Evolutionary conservation across 176 grass and related monocot species (phyloP).

Genomic region (Pontederia paniculata): DNA sequence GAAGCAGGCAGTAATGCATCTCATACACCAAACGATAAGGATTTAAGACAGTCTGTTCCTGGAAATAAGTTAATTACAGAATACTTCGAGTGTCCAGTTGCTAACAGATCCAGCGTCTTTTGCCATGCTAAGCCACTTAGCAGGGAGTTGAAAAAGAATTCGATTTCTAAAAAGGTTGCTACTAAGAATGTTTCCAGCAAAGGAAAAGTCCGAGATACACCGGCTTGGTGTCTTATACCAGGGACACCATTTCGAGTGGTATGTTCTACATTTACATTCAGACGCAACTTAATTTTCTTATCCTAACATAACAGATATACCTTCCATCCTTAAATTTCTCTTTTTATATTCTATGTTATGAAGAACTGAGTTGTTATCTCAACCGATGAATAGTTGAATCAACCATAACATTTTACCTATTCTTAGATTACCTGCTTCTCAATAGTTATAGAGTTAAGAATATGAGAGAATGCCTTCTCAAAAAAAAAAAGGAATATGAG

Average conservation of each 20-base stretch:
- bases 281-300: not conserved
- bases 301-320: not conserved
- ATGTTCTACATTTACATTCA: conserved; percentile 14
- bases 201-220: conserved; percentile 49
- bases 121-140: conserved; percentile 25
- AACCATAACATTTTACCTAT: no score
- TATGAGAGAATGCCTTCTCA: no score
- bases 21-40: conserved; percentile 31
- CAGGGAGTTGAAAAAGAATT: conserved; percentile 28
- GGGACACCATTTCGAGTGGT: conserved; percentile 98
- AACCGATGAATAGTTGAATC: no score
- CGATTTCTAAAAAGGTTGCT: conserved; percentile 23
- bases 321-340: not conserved
- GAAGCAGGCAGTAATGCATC: conserved; percentile 23
- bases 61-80: conserved; percentile 92
- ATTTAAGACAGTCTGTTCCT: conserved; percentile 25
- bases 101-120: conserved; percentile 22
- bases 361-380: not conserved
- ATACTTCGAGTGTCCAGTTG: conserved; percentile 52
- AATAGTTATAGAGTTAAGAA: no score
- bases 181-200: conserved; percentile 31
- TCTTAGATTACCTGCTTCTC: no score
- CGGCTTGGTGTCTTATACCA: conserved; percentile 74
- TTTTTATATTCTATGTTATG: not conserved
- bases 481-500: no score